These are phyloP conservation scores for Saxophila tyrrhenica DNA, from an alignment of 495 filamentous ascomycete species.

Conservation along the genomic window DNA sequence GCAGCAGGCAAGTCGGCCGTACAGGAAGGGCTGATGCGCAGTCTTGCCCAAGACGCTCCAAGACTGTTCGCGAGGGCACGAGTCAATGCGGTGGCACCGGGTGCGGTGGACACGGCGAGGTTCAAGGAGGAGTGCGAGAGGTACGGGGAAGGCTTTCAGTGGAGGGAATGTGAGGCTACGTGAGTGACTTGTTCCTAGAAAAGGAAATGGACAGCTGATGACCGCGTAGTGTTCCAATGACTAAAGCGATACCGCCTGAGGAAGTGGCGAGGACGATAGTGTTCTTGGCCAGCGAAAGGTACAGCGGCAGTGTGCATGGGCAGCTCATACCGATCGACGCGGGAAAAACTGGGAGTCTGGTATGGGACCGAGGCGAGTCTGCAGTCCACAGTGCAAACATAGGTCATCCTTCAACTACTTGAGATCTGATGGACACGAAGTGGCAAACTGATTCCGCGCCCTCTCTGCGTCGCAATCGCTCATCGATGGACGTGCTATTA, in stretches of 20 bases:
- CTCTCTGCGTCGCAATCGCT: no score
- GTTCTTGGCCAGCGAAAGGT: conserved; percentile 34
- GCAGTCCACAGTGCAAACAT: neutral
- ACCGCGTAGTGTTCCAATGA: conserved; percentile 18
- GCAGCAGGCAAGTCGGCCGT: conserved; percentile 34
- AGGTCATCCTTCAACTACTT: no score
- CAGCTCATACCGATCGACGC: conserved; percentile 34
- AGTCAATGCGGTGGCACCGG: conserved; percentile 36
- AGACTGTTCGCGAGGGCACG: conserved; percentile 27
- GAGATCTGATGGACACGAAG: no score
- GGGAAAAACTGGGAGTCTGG: conserved; percentile 34
- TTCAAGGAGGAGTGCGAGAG: conserved; percentile 29
- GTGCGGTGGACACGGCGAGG: conserved; percentile 31
- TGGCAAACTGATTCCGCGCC: no score
- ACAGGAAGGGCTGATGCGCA: conserved; percentile 30
- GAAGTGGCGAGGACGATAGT: conserved; percentile 32
- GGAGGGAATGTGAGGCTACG: conserved; percentile 33
- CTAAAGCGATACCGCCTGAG: conserved; percentile 27
- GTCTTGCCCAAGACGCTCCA: conserved; percentile 29
- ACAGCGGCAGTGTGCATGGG: conserved; percentile 31
- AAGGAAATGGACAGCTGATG: neutral
- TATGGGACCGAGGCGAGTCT: conserved; percentile 30
- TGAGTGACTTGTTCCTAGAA: neutral
- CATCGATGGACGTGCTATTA: no score
- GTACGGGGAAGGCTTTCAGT: conserved; percentile 28